A percentile compares a stretch with the other conserved stretches of the same genome.
These are phyloP conservation scores for apple (Malus domestica) DNA, from an alignment of 306 rosid species.

Conservation along the genomic window DNA sequence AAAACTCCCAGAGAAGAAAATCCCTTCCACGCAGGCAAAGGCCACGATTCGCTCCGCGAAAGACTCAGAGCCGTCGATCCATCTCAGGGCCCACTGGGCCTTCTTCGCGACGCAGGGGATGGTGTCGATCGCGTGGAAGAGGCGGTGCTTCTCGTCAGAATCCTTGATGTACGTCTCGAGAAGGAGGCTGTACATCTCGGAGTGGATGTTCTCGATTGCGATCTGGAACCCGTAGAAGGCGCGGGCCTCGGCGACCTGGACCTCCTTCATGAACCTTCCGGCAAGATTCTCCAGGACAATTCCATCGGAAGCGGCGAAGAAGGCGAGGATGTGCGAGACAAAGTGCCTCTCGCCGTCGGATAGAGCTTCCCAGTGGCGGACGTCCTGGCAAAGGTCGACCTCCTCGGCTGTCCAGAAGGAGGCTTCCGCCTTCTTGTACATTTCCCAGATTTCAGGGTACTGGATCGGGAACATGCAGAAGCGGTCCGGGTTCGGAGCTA, in stretches of 20 bases:
- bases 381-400: conserved; percentile 64
- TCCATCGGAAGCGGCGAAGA: conserved; percentile 89
- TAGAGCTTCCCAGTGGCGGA: conserved; percentile 49
- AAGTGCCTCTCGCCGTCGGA: conserved; percentile 68
- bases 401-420: conserved; percentile 93
- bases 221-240: conserved; percentile 93
- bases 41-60: conserved; percentile 58
- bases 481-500: conserved; percentile 64
- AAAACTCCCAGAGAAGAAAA: conserved; percentile 83
- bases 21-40: conserved; percentile 82
- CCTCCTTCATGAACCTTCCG: conserved; percentile 77
- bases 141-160: conserved; percentile 38
- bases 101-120: conserved; percentile 59
- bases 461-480: conserved; percentile 94
- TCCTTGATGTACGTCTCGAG: conserved; percentile 70
- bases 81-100: conserved; percentile 62
- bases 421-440: conserved; percentile 92
- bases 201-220: conserved; percentile 83
- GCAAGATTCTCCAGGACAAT: conserved; percentile 82
- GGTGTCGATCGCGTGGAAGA: conserved; percentile 68
- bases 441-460: conserved; percentile 82
- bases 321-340: conserved; percentile 67
- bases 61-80: conserved; percentile 45
- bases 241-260: conserved; percentile 73
- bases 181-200: conserved; percentile 81